Evolutionary conservation across 2,329 filamentous ascomycete genomes (phyloP).

Genomic region (Aureobasidium sp.): DNA sequence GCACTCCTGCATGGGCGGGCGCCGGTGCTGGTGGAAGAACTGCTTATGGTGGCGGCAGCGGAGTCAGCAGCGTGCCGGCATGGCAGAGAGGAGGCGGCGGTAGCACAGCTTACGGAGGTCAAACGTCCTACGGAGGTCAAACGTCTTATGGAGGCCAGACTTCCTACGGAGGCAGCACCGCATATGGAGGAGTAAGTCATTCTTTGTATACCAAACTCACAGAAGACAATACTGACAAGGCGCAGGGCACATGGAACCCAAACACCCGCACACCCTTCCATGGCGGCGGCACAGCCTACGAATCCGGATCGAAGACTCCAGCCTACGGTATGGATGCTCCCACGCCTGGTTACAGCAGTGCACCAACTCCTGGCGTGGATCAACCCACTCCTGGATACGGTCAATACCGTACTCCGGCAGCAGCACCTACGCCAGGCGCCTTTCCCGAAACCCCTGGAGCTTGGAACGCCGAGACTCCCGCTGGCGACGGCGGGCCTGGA

Average conservation of each 20-base stretch:
- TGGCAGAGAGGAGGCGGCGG: constrained; percentile 30
- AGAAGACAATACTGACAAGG: constrained; percentile 14
- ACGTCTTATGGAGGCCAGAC: constrained; percentile 57
- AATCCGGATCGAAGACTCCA: constrained; percentile 23
- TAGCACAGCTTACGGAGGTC: constrained; percentile 37
- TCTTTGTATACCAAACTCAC: background rate
- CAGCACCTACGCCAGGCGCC: constrained; percentile 49
- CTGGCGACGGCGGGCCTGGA: constrained; percentile 34
- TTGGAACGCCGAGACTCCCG: constrained; percentile 50
- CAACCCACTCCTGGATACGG: constrained; percentile 31
- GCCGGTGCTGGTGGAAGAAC: constrained; percentile 33
- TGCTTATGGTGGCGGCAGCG: constrained; percentile 35
- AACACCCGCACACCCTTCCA: constrained; percentile 52
- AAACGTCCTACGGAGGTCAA: constrained; percentile 58
- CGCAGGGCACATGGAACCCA: constrained; percentile 29
- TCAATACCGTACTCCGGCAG: constrained; percentile 33
- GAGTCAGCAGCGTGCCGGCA: constrained; percentile 38
- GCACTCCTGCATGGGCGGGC: constrained; percentile 38
- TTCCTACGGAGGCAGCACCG: constrained; percentile 42
- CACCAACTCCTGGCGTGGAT: constrained; percentile 31
- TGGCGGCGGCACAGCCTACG: constrained; percentile 56
- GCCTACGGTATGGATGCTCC: constrained; percentile 60
- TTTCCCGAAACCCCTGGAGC: constrained; percentile 45
- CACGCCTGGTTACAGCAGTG: constrained; percentile 32
- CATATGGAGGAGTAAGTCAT: constrained; percentile 28